Conservation (phyloP, 75 land plant species). For the Cunninghamia lanceolata region DNA sequence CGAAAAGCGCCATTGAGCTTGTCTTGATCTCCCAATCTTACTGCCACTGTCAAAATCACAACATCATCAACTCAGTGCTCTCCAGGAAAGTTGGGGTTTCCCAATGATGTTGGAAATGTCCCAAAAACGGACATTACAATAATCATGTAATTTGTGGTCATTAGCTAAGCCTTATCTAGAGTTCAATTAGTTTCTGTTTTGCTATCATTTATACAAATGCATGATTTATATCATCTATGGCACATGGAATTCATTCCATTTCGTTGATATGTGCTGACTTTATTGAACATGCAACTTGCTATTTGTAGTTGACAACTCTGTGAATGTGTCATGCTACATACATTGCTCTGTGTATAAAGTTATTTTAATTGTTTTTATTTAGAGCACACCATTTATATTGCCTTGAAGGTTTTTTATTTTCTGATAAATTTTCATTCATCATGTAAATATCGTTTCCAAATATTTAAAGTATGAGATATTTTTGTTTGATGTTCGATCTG, state of each 20-base stretch:
- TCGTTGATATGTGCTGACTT: neutral
- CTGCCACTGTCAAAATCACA: no score
- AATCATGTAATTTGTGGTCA: no score
- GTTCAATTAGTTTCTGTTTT: neutral
- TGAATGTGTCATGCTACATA: neutral
- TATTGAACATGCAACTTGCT: neutral
- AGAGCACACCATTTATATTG: neutral
- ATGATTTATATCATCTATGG: neutral
- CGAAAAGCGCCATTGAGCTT: no score
- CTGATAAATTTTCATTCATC: neutral
- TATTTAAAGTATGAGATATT: neutral
- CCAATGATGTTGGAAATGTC: no score
- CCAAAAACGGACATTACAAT: no score
- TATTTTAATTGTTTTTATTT: neutral
- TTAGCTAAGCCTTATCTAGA: neutral
- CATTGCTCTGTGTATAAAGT: neutral
- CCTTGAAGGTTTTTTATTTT: neutral
- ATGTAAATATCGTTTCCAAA: neutral
- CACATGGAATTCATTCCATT: neutral
- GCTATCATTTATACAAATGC: neutral
- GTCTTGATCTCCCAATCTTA: no score
- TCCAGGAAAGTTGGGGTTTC: no score
- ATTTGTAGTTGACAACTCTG: neutral
- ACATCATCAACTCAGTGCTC: no score
- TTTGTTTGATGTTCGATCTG: neutral